Evolutionary conservation across 192 early-diverging fungal species (phyloP).

Genomic region (Allomyces macrogynus): DNA sequence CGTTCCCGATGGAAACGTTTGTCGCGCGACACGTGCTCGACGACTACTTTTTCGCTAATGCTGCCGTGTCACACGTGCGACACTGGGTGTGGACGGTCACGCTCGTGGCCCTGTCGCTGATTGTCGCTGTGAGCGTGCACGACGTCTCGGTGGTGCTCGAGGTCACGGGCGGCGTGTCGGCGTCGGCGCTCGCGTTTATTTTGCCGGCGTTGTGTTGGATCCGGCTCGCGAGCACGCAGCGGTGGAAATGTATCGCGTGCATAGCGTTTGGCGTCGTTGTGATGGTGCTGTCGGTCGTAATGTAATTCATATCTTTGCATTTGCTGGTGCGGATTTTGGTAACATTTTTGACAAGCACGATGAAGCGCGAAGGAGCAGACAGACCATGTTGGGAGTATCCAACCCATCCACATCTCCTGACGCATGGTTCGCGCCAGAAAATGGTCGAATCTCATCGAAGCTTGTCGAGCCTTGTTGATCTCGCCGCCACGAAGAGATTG

Average conservation of each 20-base stretch:
- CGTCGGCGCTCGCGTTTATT: neutral
- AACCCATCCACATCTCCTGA: too few relatives aligned
- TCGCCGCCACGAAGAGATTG: too few relatives aligned
- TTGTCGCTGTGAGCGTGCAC: neutral
- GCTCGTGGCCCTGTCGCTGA: neutral
- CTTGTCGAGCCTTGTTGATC: too few relatives aligned
- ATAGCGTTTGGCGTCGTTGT: neutral
- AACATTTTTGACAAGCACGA: too few relatives aligned
- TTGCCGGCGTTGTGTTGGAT: neutral
- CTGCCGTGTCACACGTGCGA: neutral
- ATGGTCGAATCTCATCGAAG: too few relatives aligned
- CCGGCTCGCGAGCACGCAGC: neutral
- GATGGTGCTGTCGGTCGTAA: neutral
- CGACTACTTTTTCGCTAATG: neutral
- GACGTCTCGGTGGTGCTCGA: slow-evolving; percentile 1
- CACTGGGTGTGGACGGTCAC: neutral
- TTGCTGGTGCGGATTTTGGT: too few relatives aligned
- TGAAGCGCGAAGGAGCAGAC: too few relatives aligned
- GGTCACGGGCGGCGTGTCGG: neutral
- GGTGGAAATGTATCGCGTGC: neutral
- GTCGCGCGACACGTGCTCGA: slow-evolving; percentile 57
- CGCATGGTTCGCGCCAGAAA: too few relatives aligned
- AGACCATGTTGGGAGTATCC: too few relatives aligned
- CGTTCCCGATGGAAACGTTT: slow-evolving; percentile 74
- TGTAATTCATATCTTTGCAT: too few relatives aligned